phyloP scores from a whole-genome alignment of 2,329 filamentous ascomycete genomes.

The Colletotrichum costaricense region DNA sequence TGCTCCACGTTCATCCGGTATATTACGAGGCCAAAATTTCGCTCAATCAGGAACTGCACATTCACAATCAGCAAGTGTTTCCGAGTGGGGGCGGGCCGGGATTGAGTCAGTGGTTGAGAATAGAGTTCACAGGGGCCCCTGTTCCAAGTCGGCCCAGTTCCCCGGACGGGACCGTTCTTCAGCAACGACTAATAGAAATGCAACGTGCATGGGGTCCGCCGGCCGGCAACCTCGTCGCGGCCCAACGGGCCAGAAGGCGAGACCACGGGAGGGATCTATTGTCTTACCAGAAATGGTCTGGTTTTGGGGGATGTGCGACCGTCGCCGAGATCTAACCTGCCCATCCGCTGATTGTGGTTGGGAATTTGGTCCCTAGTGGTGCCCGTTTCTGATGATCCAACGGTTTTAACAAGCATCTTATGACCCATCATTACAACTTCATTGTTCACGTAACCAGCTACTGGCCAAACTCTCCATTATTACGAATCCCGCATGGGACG shows the following conservation, averaged over 20 bases:
- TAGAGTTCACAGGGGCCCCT: constrained; percentile 20
- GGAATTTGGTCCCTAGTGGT: background rate
- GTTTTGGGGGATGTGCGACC: background rate
- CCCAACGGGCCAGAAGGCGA: background rate
- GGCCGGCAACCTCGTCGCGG: background rate
- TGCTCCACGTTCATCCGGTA: background rate
- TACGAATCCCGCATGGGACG: background rate
- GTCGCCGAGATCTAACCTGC: background rate
- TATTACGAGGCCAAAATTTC: background rate
- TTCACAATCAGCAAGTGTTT: background rate
- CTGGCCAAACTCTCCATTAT: background rate
- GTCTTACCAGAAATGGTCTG: background rate
- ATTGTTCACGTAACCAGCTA: background rate
- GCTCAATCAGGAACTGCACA: constrained; percentile 1
- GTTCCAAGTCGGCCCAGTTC: background rate
- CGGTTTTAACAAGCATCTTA: background rate
- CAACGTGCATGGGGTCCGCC: background rate
- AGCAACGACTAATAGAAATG: background rate
- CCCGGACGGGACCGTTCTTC: background rate
- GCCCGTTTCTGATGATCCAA: background rate
- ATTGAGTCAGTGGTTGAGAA: constrained; percentile 16
- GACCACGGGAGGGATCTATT: background rate
- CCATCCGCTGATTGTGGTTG: background rate
- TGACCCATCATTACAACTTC: background rate
- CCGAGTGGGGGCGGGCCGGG: background rate